A percentile compares a stretch with the other conserved stretches of the same genome.
phyloP scores from a whole-genome alignment of 164 flowering plant genomes.

The Sextonia rubra region DNA sequence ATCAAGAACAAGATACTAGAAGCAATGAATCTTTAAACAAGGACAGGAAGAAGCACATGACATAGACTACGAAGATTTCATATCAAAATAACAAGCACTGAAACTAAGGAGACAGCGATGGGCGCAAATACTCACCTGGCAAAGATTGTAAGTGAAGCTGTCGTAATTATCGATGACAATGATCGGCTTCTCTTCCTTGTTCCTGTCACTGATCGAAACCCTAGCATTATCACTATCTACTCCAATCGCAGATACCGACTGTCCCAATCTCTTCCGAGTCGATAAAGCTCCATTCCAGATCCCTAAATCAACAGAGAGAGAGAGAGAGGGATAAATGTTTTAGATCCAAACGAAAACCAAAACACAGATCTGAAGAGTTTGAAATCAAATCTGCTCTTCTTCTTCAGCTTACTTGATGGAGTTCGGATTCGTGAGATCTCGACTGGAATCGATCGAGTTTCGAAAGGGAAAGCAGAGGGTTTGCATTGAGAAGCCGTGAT shows the following conservation, averaged over 20 bases:
- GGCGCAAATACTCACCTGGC: slow-evolving; percentile 52
- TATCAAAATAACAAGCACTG: too few relatives aligned
- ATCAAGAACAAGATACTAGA: too few relatives aligned
- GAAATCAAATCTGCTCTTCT: not conserved
- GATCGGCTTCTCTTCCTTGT: slow-evolving; percentile 40
- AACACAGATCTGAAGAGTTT: not conserved
- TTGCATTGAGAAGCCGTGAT: not conserved
- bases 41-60: too few relatives aligned
- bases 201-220: slow-evolving; percentile 15
- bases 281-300: not conserved
- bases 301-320: not conserved
- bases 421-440: not conserved
- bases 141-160: slow-evolving; percentile 96
- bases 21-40: too few relatives aligned
- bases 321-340: not conserved
- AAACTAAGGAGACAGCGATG: too few relatives aligned
- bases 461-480: not conserved
- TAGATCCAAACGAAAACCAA: not conserved
- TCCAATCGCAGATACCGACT: slow-evolving; percentile 5
- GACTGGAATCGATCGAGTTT: not conserved
- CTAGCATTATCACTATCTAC: slow-evolving; percentile 18
- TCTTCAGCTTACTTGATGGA: not conserved
- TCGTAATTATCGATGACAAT: slow-evolving; percentile 92
- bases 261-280: not conserved
- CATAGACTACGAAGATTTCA: too few relatives aligned